Evolutionary conservation across 768 basidiomycete genomes (phyloP).

Genomic region (Vishniacozyma victoriae): DNA sequence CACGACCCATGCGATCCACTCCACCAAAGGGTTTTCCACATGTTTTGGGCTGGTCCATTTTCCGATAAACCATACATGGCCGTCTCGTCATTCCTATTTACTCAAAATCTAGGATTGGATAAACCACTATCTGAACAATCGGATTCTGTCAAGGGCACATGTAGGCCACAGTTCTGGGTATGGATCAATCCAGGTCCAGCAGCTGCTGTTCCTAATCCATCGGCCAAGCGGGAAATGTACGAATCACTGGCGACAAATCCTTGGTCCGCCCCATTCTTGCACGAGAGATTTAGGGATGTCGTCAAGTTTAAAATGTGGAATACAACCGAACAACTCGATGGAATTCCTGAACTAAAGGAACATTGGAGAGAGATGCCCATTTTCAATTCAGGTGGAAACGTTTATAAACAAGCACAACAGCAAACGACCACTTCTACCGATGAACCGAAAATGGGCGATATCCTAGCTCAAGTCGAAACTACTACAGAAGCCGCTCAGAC

Average conservation of each 20-base stretch:
- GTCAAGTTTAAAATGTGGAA: slow-evolving; percentile 98
- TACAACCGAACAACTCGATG: slow-evolving; percentile 92
- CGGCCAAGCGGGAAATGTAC: slow-evolving; percentile 75
- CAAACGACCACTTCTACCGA: neutral
- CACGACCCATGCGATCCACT: slow-evolving; percentile 68
- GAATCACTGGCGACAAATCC: slow-evolving; percentile 69
- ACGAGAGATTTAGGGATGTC: slow-evolving; percentile 82
- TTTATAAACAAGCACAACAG: slow-evolving; percentile 31
- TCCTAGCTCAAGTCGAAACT: slow-evolving; percentile 7
- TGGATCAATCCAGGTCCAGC: slow-evolving; percentile 99
- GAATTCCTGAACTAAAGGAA: slow-evolving; percentile 76
- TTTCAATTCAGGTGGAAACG: slow-evolving; percentile 59
- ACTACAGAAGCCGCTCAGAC: slow-evolving; percentile 12
- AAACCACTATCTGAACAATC: slow-evolving; percentile 51
- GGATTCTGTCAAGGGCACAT: slow-evolving; percentile 50
- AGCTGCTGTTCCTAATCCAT: slow-evolving; percentile 76
- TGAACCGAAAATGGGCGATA: neutral
- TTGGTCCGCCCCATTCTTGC: slow-evolving; percentile 92
- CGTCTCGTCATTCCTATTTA: slow-evolving; percentile 87
- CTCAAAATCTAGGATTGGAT: slow-evolving; percentile 86
- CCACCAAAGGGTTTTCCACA: slow-evolving; percentile 85
- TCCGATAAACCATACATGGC: slow-evolving; percentile 98
- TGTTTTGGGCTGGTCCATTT: slow-evolving; percentile 99
- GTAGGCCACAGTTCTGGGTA: slow-evolving; percentile 89
- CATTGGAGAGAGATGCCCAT: slow-evolving; percentile 81